A percentile compares a stretch with the other conserved stretches of the same genome.
Evolutionary conservation across 2,329 filamentous ascomycete species (phyloP).

Genomic region (Pseudogymnoascus sp.): DNA sequence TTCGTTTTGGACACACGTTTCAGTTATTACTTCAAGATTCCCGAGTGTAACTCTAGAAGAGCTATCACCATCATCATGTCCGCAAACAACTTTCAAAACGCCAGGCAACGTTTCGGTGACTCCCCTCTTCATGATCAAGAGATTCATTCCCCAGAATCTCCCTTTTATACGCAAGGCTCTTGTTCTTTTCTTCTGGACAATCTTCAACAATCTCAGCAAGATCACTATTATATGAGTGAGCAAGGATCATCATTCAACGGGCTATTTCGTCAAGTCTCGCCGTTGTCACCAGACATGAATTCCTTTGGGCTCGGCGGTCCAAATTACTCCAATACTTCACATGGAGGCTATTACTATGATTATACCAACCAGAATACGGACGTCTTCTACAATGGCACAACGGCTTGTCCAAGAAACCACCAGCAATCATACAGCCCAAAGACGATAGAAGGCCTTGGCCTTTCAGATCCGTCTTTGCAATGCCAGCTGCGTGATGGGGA

Average conservation of each 20-base stretch:
- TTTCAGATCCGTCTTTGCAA: constrained; percentile 1
- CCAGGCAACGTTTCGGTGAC: constrained; percentile 4
- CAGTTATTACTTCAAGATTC: constrained; percentile 2
- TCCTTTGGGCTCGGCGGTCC: background rate
- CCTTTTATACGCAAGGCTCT: constrained; percentile 5
- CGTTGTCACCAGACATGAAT: constrained; percentile 1
- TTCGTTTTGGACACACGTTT: constrained; percentile 3
- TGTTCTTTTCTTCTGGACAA: constrained; percentile 1
- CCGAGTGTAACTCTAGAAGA: constrained; percentile 5
- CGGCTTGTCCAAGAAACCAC: background rate
- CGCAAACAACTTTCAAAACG: constrained; percentile 5
- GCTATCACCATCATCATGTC: constrained; percentile 1
- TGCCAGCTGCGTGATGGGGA: background rate
- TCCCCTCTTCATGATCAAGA: background rate
- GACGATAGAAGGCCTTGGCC: background rate
- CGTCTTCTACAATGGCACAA: background rate
- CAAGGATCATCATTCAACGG: background rate
- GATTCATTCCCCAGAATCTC: background rate
- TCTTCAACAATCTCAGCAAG: background rate
- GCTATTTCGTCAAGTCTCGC: background rate
- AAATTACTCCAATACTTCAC: background rate
- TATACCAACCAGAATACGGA: background rate
- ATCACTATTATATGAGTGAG: background rate
- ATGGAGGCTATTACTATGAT: constrained; percentile 1
- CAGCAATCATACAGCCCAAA: constrained; percentile 5